Percentiles rank a stretch among this genome's conserved stretches.
Evolutionary conservation across 1,284 basidiomycete genomes (phyloP).

Genomic region (Chondrostereum purpureum): DNA sequence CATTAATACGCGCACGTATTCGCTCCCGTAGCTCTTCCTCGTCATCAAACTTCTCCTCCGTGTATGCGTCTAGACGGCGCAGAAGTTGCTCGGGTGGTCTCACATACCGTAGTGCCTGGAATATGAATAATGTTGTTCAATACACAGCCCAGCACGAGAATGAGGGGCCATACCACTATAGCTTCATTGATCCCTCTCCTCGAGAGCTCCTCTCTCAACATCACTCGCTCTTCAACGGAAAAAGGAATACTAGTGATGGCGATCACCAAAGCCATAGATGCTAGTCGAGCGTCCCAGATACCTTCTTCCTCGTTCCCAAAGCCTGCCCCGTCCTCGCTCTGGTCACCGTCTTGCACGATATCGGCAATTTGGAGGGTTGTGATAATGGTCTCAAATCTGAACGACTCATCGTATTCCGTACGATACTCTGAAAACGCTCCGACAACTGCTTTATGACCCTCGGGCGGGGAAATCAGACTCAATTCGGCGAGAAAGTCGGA

Average conservation of each 20-base stretch:
- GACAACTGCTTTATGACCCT: conserved; percentile 72
- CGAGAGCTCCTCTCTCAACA: conserved; percentile 75
- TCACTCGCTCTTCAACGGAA: conserved; percentile 69
- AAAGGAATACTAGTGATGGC: conserved; percentile 76
- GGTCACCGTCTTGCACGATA: conserved; percentile 27
- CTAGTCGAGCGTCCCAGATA: conserved; percentile 77
- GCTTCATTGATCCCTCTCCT: conserved; percentile 78
- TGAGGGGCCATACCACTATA: conserved; percentile 62
- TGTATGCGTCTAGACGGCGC: conserved; percentile 75
- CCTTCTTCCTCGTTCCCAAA: conserved; percentile 52
- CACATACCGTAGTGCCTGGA: conserved; percentile 66
- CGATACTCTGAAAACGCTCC: conserved; percentile 77
- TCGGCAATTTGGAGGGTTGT: conserved; percentile 56
- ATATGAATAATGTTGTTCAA: too few species aligned
- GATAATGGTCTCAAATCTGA: conserved; percentile 78
- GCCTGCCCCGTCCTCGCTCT: conserved; percentile 27
- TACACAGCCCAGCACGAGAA: too few species aligned
- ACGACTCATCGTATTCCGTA: conserved; percentile 63
- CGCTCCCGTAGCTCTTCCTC: conserved; percentile 76
- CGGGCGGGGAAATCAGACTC: conserved; percentile 65
- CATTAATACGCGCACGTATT: conserved; percentile 37
- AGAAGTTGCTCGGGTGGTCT: conserved; percentile 70
- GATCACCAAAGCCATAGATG: conserved; percentile 75
- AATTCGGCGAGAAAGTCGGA: conserved; percentile 82
- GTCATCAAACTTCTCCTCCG: conserved; percentile 86